These are phyloP conservation scores for Harringtonia aguacate DNA, from an alignment of 2,329 filamentous ascomycete genomes.

Conservation along the genomic window DNA sequence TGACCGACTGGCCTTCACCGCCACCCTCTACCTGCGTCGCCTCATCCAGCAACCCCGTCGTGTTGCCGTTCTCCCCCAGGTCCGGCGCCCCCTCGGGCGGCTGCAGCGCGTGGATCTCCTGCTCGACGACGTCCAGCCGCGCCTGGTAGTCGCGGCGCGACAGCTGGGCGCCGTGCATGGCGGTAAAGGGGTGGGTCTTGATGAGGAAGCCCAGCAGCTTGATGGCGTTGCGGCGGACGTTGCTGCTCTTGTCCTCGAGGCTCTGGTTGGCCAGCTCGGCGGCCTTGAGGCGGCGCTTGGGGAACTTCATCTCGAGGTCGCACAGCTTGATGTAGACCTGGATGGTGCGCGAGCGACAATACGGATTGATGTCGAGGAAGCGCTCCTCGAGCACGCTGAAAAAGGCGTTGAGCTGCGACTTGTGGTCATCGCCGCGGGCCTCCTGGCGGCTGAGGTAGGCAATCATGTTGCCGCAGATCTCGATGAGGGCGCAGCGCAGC, in stretches of 20 bases:
- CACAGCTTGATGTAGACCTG: constrained; percentile 90
- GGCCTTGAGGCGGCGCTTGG: constrained; percentile 78
- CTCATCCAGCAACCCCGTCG: constrained; percentile 70
- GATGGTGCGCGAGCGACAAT: constrained; percentile 82
- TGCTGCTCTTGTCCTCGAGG: constrained; percentile 95
- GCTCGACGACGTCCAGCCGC: constrained; percentile 71
- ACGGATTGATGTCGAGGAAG: constrained; percentile 93
- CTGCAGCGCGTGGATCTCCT: constrained; percentile 69
- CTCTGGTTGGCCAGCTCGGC: constrained; percentile 82
- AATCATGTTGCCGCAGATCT: constrained; percentile 94
- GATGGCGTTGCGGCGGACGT: constrained; percentile 89
- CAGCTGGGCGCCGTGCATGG: constrained; percentile 81
- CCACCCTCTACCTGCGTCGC: constrained; percentile 70
- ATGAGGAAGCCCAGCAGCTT: constrained; percentile 82
- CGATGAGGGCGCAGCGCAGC: constrained; percentile 83
- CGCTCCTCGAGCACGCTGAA: constrained; percentile 95
- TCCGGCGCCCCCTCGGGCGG: constrained; percentile 66
- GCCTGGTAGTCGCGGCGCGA: constrained; percentile 77
- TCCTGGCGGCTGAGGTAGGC: constrained; percentile 82
- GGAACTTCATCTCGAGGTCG: constrained; percentile 91
- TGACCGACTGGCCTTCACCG: too few species aligned
- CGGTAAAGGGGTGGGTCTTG: constrained; percentile 87
- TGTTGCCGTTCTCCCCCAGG: constrained; percentile 60
- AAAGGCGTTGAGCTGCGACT: constrained; percentile 90
- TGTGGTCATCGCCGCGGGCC: constrained; percentile 84